Evolutionary conservation across 2,329 filamentous ascomycete genomes (phyloP), one percentile per base, ranked within the genome.

Genomic region (Exophiala dermatitidis): DNA sequence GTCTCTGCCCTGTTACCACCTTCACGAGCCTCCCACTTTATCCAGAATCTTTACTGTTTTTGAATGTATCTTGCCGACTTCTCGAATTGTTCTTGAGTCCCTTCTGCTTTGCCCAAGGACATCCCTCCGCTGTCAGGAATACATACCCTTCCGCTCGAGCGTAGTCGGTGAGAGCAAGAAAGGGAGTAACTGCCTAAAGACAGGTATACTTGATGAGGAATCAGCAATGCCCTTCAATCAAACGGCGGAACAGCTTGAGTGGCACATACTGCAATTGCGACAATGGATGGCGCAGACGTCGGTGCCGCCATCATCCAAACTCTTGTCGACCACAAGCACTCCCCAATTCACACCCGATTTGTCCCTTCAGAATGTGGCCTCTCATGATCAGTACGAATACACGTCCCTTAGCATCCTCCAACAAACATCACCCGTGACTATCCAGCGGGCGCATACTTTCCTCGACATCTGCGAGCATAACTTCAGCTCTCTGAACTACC

Each of bases 231-330:
- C 59, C 8, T 61, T 43, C 52, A 52, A 56, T 34, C 52, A 56
- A 19, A 55, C 56, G 28, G 42, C 53, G 19, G 53, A 60, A 31
- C 57, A 63, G 33, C 57, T 59, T 30, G 59, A 62, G 44, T 51
- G 58, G 52, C 59, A 61, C 46, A 60, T 61, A 57, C 58, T 58
- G 33, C 59, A 63, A 34, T 42, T 61, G 41, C 54, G 57, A 32
- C 60, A 59, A 31, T 63, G 61, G 61, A 59, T 59, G 56, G 54
- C 58, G 26, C 59, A 56, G 12, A 61, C 57, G 26, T 52, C 59
- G 4, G 45, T 57, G 12, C 51, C 56, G 4, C 34, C 45, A 26
- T 49, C 54, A 7, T 46, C 58, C 53, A 60, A 56, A 33, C 36
- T 44, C 33, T 29, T 34, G 10, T 33, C 41, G 7, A 53, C 36